These are phyloP conservation scores for Lycium barbarum DNA, from an alignment of 257 asterid species.

Conservation along the genomic window DNA sequence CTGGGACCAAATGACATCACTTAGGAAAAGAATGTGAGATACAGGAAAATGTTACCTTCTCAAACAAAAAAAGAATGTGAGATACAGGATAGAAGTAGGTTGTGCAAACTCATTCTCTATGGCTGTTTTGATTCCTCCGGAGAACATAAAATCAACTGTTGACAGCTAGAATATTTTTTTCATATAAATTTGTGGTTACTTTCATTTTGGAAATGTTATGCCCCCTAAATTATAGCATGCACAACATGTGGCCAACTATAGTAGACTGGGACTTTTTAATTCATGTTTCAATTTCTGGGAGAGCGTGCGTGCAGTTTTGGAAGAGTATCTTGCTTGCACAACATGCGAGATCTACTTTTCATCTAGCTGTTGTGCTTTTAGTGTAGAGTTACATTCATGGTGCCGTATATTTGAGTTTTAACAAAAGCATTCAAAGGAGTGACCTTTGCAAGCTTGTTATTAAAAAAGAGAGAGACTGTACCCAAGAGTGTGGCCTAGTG, in stretches of 20 bases:
- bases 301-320: not conserved
- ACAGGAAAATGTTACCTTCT: no score
- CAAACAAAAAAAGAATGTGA: no score
- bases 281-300: constrained; percentile 4
- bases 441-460: not conserved
- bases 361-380: not conserved
- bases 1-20: not conserved
- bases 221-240: not conserved
- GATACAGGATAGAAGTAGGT: not conserved
- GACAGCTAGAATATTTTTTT: not conserved
- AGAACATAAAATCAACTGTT: not conserved
- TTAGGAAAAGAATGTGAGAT: not conserved
- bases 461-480: not conserved
- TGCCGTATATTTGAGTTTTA: not conserved
- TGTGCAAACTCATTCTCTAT: not conserved
- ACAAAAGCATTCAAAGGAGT: not conserved
- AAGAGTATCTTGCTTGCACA: not conserved
- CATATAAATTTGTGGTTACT: not conserved
- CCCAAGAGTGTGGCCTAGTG: no score
- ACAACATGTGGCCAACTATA: not conserved
- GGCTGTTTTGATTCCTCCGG: not conserved
- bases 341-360: not conserved
- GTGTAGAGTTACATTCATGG: not conserved
- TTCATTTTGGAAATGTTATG: not conserved
- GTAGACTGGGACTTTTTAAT: not conserved